Evolutionary conservation across 2,329 filamentous ascomycete genomes (phyloP), one percentile per base, ranked within the genome.

Genomic region (Epichloe baconii): DNA sequence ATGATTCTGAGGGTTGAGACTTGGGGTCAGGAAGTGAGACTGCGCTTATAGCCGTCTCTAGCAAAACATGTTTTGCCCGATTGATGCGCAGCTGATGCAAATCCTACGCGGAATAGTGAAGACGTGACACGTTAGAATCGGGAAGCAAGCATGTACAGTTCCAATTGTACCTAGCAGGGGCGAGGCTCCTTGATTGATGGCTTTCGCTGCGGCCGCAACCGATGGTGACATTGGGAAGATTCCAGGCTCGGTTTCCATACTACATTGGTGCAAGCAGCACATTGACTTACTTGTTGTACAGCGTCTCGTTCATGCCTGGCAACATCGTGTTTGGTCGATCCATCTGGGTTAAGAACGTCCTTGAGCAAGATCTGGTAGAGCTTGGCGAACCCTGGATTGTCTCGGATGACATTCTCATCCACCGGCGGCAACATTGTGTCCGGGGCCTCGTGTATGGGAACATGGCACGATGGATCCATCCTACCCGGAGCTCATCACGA

Each of bases 361-460:
- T 70, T 74, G 6, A 74, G 77, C 44, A 84, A 67, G 12, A 70
- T 76, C 15, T 66, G 69, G 63, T 83, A 79, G 5, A 84, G 70
- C 36, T 70, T 68, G n/a, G 76, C 75, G 58, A 83, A 84, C 21
- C 77, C 71, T 0, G 79, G 79, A 55, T 83, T 83, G 52, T 68
- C 71, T 49, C 72, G 63, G 1, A 84, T 62, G 17, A 83, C 66
- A 0, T 70, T 57, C 8, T 75, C 69, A 19, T 83, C 79, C 8
- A 83, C 64, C 0, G 78, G 78, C 0, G 80, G 80, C 2, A 83
- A 64, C 78, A 82, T 82, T 31, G 43, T 34, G 21, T 12, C 8
- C 11, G 8, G 43, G 19, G 14, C n/a, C 17, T 21, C 35, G 7
- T n/a, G 14, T 6, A 7, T 7, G 36, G 12, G 36, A 14, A 14